Conservation (phyloP, 2,329 filamentous ascomycete species). For the Thelonectria discophora region DNA sequence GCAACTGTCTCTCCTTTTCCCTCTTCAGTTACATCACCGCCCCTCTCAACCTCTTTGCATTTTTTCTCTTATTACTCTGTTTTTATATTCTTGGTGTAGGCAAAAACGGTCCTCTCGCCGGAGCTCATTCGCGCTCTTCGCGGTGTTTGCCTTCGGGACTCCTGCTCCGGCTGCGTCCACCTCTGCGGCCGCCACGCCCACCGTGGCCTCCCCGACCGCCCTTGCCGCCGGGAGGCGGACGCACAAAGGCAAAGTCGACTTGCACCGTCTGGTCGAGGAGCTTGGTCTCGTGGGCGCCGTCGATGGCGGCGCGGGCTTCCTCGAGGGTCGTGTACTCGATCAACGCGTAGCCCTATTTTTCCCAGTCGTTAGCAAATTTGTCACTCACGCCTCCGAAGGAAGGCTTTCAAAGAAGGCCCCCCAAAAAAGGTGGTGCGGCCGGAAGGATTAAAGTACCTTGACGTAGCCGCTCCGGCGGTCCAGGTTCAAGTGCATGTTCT, state of each 20-base stretch:
- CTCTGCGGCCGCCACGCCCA: conserved; percentile 53
- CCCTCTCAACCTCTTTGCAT: neutral
- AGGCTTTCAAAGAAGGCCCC: too few species aligned
- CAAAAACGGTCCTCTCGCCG: conserved; percentile 19
- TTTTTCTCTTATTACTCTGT: neutral
- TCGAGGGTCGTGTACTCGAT: conserved; percentile 84
- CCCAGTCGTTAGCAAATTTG: neutral
- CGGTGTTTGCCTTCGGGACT: conserved; percentile 55
- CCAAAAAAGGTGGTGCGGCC: too few species aligned
- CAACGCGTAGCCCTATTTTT: conserved; percentile 76
- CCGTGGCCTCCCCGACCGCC: conserved; percentile 43
- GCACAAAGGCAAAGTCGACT: conserved; percentile 87
- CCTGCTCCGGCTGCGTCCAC: conserved; percentile 59
- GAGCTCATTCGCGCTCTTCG: conserved; percentile 41
- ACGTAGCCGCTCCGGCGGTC: conserved; percentile 86
- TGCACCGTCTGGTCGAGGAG: conserved; percentile 82
- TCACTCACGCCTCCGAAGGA: neutral
- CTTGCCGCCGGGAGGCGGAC: conserved; percentile 72
- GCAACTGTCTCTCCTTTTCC: conserved; percentile 24
- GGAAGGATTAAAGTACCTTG: too few species aligned
- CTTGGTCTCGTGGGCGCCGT: conserved; percentile 79
- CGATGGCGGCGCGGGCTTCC: conserved; percentile 83
- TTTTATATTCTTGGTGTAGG: neutral
- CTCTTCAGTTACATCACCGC: neutral
- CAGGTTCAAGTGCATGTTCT: conserved; percentile 85